Evolutionary conservation across 164 flowering plant species (phyloP), one percentile per base, ranked within the genome.

Genomic region (Cinnamomum micranthum): DNA sequence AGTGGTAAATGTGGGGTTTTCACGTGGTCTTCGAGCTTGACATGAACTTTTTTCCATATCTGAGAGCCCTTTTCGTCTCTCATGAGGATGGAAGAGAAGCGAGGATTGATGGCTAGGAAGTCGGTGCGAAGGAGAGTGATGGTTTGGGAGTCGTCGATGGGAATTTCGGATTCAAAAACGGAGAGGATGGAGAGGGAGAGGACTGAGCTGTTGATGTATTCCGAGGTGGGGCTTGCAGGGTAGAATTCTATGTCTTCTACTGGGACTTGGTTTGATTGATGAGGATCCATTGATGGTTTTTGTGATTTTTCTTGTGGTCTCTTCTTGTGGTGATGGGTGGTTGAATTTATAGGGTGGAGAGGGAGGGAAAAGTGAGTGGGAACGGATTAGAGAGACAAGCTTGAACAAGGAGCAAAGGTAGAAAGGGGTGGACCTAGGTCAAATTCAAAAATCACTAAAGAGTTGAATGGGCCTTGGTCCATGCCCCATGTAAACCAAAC

Each of bases 11-110:
- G 71, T 0, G 92, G 91, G 28, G 82, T 59, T 0, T 77, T 76
- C 0, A 91, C 68, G 23, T 89, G 95, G 31, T 91, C 84, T 74
- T 86, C 55, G 0, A 83, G 83, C 69, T 78, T 82, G 35, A 88
- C 88, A 9, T 82, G 80, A 0, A 88, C 91, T n/a, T 23, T 84
- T 82, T 86, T 87, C 95, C 93, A 91, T n/a, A 73, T 62, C 33
- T 77, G 84, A 15, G 65, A 68, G 47, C 90, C 95, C 20, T 83
- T 66, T 2, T 78, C 77, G 19, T 78, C 91, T 6, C 6, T 75
- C 13, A 88, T 84, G 2, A 74, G 64, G 15, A 67, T 52, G 25
- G 76, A 74, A 1, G 76, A 51, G 71, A 74, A 66, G 52, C 76
- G 76, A 6, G 35, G 50, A 31, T 31, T 67, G 25, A 74, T 31